Percentiles rank a stretch among this genome's conserved stretches.
Conservation (phyloP, 2,329 filamentous ascomycete genomes). For the Ophiostoma australiae region DNA sequence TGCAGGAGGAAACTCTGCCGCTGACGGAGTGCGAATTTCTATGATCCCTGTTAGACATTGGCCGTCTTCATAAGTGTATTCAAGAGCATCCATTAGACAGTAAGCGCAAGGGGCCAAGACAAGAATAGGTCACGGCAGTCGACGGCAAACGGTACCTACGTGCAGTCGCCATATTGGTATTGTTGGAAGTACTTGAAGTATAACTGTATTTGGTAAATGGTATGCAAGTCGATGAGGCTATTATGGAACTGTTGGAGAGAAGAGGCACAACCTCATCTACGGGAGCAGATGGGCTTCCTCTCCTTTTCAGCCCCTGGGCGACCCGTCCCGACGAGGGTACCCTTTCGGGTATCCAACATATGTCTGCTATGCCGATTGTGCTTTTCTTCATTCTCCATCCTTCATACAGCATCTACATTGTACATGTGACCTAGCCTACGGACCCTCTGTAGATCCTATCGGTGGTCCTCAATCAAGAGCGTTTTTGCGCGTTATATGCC, state of each 20-base stretch:
- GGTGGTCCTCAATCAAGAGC: background rate
- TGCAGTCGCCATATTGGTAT: background rate
- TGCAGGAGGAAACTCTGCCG: background rate
- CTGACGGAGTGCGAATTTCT: background rate
- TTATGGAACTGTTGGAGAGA: background rate
- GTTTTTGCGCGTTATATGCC: background rate
- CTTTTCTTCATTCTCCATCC: background rate
- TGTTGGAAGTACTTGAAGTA: background rate
- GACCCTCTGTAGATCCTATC: background rate
- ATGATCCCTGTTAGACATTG: background rate
- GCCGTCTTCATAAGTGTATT: background rate
- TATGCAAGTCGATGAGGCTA: background rate
- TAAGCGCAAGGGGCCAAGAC: background rate
- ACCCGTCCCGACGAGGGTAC: background rate
- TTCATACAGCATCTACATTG: background rate
- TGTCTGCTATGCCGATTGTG: background rate
- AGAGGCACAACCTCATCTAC: background rate
- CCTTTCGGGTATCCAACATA: background rate
- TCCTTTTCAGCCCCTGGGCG: conserved; percentile 1
- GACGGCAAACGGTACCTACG: background rate
- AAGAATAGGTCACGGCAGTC: background rate
- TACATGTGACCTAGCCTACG: background rate
- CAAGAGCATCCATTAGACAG: background rate
- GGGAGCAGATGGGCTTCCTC: background rate
- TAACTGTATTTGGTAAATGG: background rate